These are phyloP conservation scores for Cyclostephanos tholiformis DNA, from an alignment of 108 stramenopile genomes.

Conservation along the genomic window DNA sequence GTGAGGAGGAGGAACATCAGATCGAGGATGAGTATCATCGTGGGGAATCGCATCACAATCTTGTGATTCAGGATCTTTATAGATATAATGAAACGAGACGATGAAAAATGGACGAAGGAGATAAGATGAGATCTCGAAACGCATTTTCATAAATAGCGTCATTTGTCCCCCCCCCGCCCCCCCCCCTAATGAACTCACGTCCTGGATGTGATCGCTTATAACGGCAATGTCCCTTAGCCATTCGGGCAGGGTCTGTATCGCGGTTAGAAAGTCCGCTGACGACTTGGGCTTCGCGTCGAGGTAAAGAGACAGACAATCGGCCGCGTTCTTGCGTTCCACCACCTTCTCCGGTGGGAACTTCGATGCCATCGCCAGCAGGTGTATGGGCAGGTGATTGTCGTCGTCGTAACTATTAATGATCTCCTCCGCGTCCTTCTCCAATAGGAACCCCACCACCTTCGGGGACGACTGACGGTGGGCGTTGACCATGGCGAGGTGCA, in stretches of 20 bases:
- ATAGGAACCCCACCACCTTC: constrained; percentile 62
- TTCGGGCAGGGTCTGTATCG: constrained; percentile 79
- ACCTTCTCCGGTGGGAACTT: constrained; percentile 42
- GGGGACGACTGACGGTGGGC: constrained; percentile 78
- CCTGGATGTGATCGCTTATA: constrained; percentile 73
- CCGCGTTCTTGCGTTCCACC: constrained; percentile 52
- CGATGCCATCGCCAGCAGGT: constrained; percentile 57
- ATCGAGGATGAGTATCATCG: constrained; percentile 77
- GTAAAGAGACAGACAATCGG: constrained; percentile 74
- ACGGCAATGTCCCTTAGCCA: constrained; percentile 84
- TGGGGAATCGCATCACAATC: constrained; percentile 81
- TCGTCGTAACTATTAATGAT: constrained; percentile 69
- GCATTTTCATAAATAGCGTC: no score
- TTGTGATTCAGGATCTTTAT: constrained; percentile 68
- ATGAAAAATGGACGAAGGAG: neutral
- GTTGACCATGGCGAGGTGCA: constrained; percentile 90
- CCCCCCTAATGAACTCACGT: constrained; percentile 14
- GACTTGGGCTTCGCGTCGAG: constrained; percentile 63
- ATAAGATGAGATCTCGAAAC: neutral
- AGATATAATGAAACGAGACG: neutral
- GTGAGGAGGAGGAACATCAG: constrained; percentile 62
- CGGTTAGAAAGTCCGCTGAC: constrained; percentile 76
- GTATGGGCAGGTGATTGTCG: constrained; percentile 76
- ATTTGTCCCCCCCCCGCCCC: no score
- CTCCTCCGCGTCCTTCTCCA: constrained; percentile 51